Conservation (phyloP, 1,284 basidiomycete species). For the Ustilago esculenta region DNA sequence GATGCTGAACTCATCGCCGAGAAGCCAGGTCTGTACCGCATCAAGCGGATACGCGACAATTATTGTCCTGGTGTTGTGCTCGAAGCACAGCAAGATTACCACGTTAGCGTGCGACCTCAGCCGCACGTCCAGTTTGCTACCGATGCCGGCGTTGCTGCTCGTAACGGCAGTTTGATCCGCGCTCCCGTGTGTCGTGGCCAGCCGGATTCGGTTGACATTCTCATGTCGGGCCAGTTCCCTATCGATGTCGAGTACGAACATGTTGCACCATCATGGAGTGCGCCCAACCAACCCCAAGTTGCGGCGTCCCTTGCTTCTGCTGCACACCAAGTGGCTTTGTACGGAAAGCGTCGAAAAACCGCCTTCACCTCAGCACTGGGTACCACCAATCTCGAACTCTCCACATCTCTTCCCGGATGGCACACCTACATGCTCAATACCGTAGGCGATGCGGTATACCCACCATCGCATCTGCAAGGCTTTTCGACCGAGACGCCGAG, state of each 20-base stretch:
- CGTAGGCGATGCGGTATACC: slow-evolving; percentile 82
- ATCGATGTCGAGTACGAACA: slow-evolving; percentile 54
- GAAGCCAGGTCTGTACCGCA: slow-evolving; percentile 79
- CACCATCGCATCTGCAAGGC: slow-evolving; percentile 69
- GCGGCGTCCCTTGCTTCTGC: slow-evolving; percentile 48
- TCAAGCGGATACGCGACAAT: slow-evolving; percentile 79
- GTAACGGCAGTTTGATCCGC: slow-evolving; percentile 70
- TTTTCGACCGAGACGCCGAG: slow-evolving; percentile 70
- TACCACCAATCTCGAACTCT: slow-evolving; percentile 82
- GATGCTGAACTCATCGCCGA: slow-evolving; percentile 79
- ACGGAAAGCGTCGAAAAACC: slow-evolving; percentile 34
- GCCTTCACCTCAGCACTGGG: slow-evolving; percentile 86
- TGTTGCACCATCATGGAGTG: slow-evolving; percentile 29
- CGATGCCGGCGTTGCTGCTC: slow-evolving; percentile 29
- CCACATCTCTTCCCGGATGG: slow-evolving; percentile 79
- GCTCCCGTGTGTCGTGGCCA: slow-evolving; percentile 82
- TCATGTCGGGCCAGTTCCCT: slow-evolving; percentile 74
- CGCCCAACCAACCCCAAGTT: slow-evolving; percentile 28
- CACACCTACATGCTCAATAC: slow-evolving; percentile 89
- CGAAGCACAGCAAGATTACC: slow-evolving; percentile 74
- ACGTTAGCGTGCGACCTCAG: slow-evolving; percentile 78
- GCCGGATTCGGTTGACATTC: slow-evolving; percentile 81
- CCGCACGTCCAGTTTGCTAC: slow-evolving; percentile 70
- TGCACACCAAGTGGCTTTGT: slow-evolving; percentile 47
- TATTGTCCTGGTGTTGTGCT: slow-evolving; percentile 83